Base-by-base conservation (phyloP, 1,284 basidiomycete genomes). In the Microbotryum intermedium region DNA sequence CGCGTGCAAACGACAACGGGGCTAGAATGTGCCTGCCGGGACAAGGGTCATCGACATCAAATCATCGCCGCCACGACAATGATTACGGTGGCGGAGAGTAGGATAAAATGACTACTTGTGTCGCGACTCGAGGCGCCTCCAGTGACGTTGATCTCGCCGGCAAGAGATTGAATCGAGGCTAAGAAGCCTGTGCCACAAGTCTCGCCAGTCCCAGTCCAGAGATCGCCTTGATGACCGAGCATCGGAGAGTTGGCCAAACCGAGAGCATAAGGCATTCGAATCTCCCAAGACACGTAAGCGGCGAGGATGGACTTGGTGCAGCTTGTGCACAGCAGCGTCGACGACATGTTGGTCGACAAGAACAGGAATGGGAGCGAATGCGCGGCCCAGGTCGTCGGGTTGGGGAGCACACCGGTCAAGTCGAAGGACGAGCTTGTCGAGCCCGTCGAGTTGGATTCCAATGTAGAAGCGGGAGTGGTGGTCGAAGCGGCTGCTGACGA, bases 291-390 rank as follows among this genome's bases (percentile, higher is more conserved):
- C 75, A 89, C 84, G 80, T 87, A 95, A 9, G 83, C 67, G 7
- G 82, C 81, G 67, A 94, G 72, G 73, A 90, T 77, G 67, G 80
- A 80, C 72, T 85, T 83, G 20, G 88, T 84, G 83, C 91, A 95
- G 6, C 84, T 71, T 3, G 81, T 84, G 83, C 91, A 95, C 58
- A 93, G 83, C 44, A 76, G 59, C 46, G 74, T 70, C 39, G 78
- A 75, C 52, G 79, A 44, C 73, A 82, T 77, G 66, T 72, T 67
- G 49, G 84, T 77, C 57, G 79, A 74, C 70, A 88, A 80, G 83
- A 87, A 84, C 68, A 94, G 77, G 86, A 90, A 93, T 46, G 83
- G 78, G 55, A 93, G 75, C 78, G 87, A 86, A 74, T 80, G 79
- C 43, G 71, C 58, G 61, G 76, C 71, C 79, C 82, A 90, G 20